Evolutionary conservation across 306 rosid genomes (phyloP), one percentile per base, ranked within the genome.

Genomic region (Vigna radiata): DNA sequence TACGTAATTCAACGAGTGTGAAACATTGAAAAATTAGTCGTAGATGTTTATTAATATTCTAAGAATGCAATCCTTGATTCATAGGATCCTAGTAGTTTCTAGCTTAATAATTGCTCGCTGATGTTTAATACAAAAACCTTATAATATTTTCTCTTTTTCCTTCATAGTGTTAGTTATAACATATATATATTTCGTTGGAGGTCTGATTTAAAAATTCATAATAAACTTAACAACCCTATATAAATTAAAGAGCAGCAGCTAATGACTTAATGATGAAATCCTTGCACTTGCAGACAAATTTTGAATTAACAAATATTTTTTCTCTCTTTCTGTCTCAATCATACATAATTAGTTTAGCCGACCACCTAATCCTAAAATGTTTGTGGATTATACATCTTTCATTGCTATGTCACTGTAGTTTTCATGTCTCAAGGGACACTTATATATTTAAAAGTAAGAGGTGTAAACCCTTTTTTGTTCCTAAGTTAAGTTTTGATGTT

Each of bases 351-450:
- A 11, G 15, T 39, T 4, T 17, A 64, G n/a, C 50, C n/a, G 9
- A 67, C 55, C 41, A 67, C 55, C 39, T 67, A 23, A 67, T 44
- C 55, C 55, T 66, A 12, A 19, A 66, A 43, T 21, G 47, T 6
- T 44, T 67, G 13, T 15, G 39, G 6, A 21, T 21, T 67, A 23
- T 43, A 43, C 48, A 12, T n/a, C 14, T 33, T 36, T 36, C 8
- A n/a, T 62, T 36, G 15, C 37, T 4, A 17, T 37, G 41, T n/a
- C 8, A 9, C 27, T 8, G 25, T n/a, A 63, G 27, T 63, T 60
- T 60, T 60, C 5, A 60, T 27, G 0, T 58, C 44, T 39, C 2
- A 6, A 21, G 1, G 44, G 6, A 9, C 16, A 52, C 36, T 2
- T 23, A 23, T 23, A 23, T 41, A 41, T n/a, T 6, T 8, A 4